These are phyloP conservation scores for Malus fusca DNA, from an alignment of 306 rosid genomes.

Conservation along the genomic window DNA sequence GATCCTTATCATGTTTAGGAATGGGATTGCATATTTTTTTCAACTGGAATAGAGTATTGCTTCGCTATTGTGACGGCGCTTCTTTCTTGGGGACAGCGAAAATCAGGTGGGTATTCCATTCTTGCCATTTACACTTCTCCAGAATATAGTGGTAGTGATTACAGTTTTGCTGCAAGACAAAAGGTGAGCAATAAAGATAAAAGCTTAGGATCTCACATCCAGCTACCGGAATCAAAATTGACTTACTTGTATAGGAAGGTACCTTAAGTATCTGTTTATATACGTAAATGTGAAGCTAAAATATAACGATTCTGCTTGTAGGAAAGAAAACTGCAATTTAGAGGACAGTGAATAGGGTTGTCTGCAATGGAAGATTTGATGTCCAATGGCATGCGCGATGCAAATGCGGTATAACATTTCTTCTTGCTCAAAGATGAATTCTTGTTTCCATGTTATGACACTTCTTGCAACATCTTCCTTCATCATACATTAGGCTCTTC, in stretches of 20 bases:
- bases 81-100: constrained; percentile 67
- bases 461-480: too few relatives aligned
- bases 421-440: too few relatives aligned
- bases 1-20: constrained; percentile 5
- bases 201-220: too few relatives aligned
- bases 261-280: too few relatives aligned
- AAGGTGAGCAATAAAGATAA: background rate
- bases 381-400: constrained; percentile 8
- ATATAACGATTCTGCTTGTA: constrained; percentile 1
- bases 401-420: constrained; percentile 3
- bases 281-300: too few relatives aligned
- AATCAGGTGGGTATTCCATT: constrained; percentile 33
- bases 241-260: too few relatives aligned
- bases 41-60: constrained; percentile 74
- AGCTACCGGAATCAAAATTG: too few relatives aligned
- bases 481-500: constrained; percentile 39
- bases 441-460: too few relatives aligned
- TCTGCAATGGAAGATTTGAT: constrained; percentile 69
- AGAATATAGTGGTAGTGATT: background rate
- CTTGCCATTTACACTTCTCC: background rate
- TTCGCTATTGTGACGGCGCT: constrained; percentile 83
- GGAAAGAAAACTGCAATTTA: constrained; percentile 57
- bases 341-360: constrained; percentile 69
- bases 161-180: background rate
- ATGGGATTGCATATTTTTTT: constrained; percentile 45